Evolutionary conservation across 2,329 filamentous ascomycete genomes (phyloP).

Genomic region (Aureobasidium sp.): DNA sequence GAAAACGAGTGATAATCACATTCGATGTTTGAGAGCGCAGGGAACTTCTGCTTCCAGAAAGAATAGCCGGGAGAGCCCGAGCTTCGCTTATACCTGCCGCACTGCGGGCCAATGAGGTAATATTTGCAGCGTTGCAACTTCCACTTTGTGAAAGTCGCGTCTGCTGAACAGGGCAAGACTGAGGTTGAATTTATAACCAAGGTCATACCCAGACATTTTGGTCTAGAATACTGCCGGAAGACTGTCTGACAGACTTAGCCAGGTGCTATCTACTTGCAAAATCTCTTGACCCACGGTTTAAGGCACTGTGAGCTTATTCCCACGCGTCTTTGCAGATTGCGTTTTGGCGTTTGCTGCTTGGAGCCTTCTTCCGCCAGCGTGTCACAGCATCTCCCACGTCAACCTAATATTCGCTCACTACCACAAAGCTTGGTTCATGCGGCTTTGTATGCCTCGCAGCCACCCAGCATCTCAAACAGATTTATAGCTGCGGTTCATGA

Average conservation of each 20-base stretch:
- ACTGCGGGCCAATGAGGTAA: neutral
- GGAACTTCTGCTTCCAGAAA: neutral
- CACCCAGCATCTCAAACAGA: neutral
- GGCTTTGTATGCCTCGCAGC: neutral
- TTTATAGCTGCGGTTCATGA: neutral
- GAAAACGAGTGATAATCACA: neutral
- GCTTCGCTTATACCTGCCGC: neutral
- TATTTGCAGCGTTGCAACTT: neutral
- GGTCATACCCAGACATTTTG: neutral
- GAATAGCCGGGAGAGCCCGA: neutral
- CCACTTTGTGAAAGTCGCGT: conserved; percentile 15
- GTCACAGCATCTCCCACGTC: neutral
- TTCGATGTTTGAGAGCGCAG: neutral
- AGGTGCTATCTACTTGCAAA: neutral
- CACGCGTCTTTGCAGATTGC: conserved; percentile 5
- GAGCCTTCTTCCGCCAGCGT: conserved; percentile 3
- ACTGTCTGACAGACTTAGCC: neutral
- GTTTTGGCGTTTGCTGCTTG: conserved; percentile 11
- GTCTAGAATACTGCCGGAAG: neutral
- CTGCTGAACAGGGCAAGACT: neutral
- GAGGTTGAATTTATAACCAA: neutral
- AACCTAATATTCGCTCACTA: neutral
- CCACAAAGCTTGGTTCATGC: neutral
- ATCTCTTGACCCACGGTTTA: neutral
- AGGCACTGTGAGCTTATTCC: conserved; percentile 2